Conservation (phyloP, 2,329 filamentous ascomycete species). For the Fusarium sororula region DNA sequence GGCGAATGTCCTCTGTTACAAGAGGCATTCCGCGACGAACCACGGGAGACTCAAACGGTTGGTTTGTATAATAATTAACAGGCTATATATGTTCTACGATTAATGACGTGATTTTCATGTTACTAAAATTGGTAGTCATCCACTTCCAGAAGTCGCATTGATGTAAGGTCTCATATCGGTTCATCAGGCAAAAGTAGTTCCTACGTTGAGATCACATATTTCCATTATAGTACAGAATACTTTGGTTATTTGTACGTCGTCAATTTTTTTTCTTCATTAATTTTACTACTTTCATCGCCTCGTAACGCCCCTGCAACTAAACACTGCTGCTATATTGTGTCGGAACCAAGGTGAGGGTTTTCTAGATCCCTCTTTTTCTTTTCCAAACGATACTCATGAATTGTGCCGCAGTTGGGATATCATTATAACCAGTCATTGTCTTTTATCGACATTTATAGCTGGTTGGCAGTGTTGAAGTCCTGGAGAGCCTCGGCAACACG, state of each 20-base stretch:
- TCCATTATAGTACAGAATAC: not conserved
- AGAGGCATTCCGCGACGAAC: constrained; percentile 8
- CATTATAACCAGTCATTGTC: constrained; percentile 18
- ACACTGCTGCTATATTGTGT: constrained; percentile 25
- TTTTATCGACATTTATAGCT: constrained; percentile 45
- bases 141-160: not conserved
- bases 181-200: not conserved
- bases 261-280: constrained; percentile 32
- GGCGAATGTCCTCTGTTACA: constrained; percentile 16
- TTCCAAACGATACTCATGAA: constrained; percentile 29
- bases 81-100: constrained; percentile 29
- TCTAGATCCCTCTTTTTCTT: constrained; percentile 16
- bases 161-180: not conserved
- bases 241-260: constrained; percentile 21
- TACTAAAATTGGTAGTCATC: not conserved
- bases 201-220: not conserved
- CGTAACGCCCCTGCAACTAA: constrained; percentile 28
- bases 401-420: constrained; percentile 28
- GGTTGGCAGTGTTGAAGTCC: constrained; percentile 78
- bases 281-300: constrained; percentile 40
- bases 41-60: not conserved
- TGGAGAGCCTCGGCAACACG: constrained; percentile 83
- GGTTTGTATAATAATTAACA: constrained; percentile 33
- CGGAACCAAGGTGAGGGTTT: constrained; percentile 16
- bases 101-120: constrained; percentile 30